Evolutionary conservation across 2,329 filamentous ascomycete species (phyloP).

Genomic region (Blastomyces silverae): DNA sequence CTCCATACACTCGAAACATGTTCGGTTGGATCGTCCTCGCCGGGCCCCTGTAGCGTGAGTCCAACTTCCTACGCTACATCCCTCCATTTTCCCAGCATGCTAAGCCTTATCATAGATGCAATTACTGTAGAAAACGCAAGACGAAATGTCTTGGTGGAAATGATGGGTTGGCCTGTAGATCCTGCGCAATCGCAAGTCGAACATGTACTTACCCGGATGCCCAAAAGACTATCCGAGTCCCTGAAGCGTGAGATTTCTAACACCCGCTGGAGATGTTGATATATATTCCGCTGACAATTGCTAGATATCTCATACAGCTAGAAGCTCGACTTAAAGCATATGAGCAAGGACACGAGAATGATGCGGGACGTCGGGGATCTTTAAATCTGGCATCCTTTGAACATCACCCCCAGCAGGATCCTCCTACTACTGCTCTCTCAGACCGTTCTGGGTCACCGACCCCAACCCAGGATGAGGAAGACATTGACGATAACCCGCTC

Average conservation of each 20-base stretch:
- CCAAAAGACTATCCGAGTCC: constrained; percentile 22
- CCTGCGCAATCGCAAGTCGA: constrained; percentile 18
- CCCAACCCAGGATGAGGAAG: not conserved
- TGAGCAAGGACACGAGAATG: constrained; percentile 21
- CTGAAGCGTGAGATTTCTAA: constrained; percentile 20
- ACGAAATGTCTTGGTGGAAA: constrained; percentile 23
- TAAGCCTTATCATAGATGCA: constrained; percentile 20
- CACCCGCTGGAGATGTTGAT: not conserved
- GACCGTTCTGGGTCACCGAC: not conserved
- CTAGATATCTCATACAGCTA: constrained; percentile 22
- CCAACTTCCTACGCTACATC: not conserved
- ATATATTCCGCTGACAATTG: constrained; percentile 4
- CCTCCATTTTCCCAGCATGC: not conserved
- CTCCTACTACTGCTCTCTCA: not conserved
- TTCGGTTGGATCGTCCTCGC: constrained; percentile 4
- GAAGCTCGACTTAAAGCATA: constrained; percentile 21
- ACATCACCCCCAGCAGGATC: not conserved
- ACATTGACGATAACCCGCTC: constrained; percentile 14
- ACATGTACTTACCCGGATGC: constrained; percentile 22
- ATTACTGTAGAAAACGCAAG: constrained; percentile 23
- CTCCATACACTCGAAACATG: constrained; percentile 1
- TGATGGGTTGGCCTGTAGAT: constrained; percentile 19
- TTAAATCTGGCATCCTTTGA: not conserved
- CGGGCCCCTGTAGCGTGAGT: constrained; percentile 12
- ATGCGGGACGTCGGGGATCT: not conserved